phyloP scores from a whole-genome alignment of 208 protist genomes.

The Trypanosoma rangeli region DNA sequence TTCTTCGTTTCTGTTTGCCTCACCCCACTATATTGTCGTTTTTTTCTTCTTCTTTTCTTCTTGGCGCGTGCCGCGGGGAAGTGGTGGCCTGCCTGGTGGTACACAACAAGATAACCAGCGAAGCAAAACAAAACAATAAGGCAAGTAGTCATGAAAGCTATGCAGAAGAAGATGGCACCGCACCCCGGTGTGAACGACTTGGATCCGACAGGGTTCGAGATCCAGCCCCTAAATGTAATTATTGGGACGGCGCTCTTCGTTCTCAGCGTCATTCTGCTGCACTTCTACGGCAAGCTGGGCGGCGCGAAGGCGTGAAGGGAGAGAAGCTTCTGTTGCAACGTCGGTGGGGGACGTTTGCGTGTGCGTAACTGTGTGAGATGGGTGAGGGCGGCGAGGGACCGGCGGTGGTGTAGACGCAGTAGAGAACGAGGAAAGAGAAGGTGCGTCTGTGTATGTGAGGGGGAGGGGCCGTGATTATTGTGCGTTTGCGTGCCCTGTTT shows the following conservation, averaged over 20 bases:
- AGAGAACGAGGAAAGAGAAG: background rate
- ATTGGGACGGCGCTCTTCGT: constrained; percentile 65
- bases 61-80: background rate
- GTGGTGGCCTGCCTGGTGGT: background rate
- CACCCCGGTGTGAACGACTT: constrained; percentile 58
- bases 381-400: too few relatives aligned
- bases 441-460: background rate
- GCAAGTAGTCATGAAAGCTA: constrained; percentile 46
- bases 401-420: too few relatives aligned
- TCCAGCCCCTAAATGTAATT: constrained; percentile 81
- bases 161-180: constrained; percentile 40
- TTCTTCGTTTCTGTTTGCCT: background rate
- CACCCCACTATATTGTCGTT: constrained; percentile 10
- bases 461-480: background rate
- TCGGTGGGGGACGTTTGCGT: constrained; percentile 1
- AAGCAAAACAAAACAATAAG: background rate
- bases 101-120: background rate
- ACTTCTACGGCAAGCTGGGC: constrained; percentile 85
- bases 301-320: constrained; percentile 24
- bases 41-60: constrained; percentile 6
- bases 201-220: constrained; percentile 64
- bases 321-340: background rate
- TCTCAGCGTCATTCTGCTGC: constrained; percentile 81
- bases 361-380: background rate
- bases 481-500: constrained; percentile 13